phyloP scores from a whole-genome alignment of 78 protist species.

The Dictyostelium purpureum region DNA sequence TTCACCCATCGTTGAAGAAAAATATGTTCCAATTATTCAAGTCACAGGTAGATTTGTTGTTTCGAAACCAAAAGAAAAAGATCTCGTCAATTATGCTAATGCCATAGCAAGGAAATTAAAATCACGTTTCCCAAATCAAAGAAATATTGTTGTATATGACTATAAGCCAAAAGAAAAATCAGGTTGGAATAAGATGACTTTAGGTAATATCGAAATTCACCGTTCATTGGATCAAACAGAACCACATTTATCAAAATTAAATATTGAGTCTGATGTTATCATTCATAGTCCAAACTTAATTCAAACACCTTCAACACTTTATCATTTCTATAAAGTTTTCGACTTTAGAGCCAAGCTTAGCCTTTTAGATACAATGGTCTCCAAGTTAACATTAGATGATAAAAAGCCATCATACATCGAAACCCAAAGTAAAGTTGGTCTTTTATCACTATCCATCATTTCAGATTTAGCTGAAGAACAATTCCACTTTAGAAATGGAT shows the following conservation, averaged over 20 bases:
- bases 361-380: neutral
- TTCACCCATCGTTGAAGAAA: conserved; percentile 2
- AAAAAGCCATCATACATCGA: neutral
- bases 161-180: neutral
- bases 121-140: conserved; percentile 71
- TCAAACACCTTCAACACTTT: conserved; percentile 30
- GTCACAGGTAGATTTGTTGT: neutral
- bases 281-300: conserved; percentile 38
- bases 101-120: neutral
- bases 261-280: neutral
- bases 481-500: conserved; percentile 25
- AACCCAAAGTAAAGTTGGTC: neutral
- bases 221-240: conserved; percentile 57
- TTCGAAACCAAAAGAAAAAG: conserved; percentile 31
- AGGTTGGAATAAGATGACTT: conserved; percentile 1
- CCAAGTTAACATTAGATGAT: neutral
- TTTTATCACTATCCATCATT: conserved; percentile 20
- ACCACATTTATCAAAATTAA: conserved; percentile 42
- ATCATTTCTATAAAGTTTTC: conserved; percentile 23
- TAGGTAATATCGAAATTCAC: conserved; percentile 55
- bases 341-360: conserved; percentile 49
- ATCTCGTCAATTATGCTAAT: conserved; percentile 26
- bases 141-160: conserved; percentile 57
- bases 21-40: conserved; percentile 26
- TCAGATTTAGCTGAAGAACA: conserved; percentile 78